Conservation (phyloP, 495 filamentous ascomycete species). For the Neurospora cerealis region DNA sequence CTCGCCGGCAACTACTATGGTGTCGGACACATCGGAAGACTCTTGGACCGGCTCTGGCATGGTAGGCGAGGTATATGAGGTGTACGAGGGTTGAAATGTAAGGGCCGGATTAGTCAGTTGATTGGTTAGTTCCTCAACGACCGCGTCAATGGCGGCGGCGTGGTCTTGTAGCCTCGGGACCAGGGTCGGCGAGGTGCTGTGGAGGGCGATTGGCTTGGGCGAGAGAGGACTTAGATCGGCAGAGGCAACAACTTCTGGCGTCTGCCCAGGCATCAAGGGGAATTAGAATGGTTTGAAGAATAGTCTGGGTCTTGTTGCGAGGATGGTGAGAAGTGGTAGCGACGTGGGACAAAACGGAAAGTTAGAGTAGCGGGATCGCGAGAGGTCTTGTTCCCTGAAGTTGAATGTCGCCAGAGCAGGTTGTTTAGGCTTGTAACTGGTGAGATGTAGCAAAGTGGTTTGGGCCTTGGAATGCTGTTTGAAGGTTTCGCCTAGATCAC, state of each 20-base stretch:
- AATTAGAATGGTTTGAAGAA: background rate
- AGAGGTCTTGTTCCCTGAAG: background rate
- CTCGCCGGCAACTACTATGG: conserved; percentile 22
- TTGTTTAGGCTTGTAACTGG: background rate
- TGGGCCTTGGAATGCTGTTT: background rate
- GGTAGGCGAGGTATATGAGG: background rate
- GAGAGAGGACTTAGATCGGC: conserved; percentile 28
- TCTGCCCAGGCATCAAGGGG: conserved; percentile 26
- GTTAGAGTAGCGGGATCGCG: background rate
- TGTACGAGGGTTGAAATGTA: background rate
- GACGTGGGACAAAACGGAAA: background rate
- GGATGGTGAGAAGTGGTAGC: background rate
- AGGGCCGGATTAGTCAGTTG: background rate
- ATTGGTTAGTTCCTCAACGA: background rate
- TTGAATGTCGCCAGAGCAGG: background rate
- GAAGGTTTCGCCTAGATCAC: background rate
- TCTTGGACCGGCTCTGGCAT: conserved; percentile 10
- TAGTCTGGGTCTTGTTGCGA: background rate
- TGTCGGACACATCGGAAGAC: conserved; percentile 13
- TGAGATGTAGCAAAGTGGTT: background rate
- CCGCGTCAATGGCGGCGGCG: conserved; percentile 12
- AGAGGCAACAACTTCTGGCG: conserved; percentile 25
- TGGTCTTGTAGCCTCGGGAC: conserved; percentile 31
- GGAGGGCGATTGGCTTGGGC: conserved; percentile 16
- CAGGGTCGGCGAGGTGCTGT: conserved; percentile 23